Evolutionary conservation across 1,284 basidiomycete species (phyloP), one percentile per base, ranked within the genome.

Genomic region (Irpex rosettiformis): DNA sequence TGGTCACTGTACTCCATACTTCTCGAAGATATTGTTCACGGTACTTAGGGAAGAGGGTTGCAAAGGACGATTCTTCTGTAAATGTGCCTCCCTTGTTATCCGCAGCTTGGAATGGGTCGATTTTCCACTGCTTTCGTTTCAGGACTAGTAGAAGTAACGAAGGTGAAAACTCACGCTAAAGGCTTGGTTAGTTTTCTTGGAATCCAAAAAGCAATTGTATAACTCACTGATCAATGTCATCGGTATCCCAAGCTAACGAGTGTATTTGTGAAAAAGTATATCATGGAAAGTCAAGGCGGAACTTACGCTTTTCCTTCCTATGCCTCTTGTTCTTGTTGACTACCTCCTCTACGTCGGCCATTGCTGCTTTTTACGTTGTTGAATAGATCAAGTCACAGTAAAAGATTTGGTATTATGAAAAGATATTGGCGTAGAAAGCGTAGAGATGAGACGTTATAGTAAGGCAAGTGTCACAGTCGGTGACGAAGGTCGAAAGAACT

Each of bases 41-140:
- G 72, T 99, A 99, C 75, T 98, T 99, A 28, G 97, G 97, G 74
- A 99, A 99, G 6, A 99, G 85, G 0, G 97, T 97, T 2, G 97
- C 96, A 68, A 99, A 99, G 0, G 93, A 96, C 6, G 93, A 96
- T 77, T 99, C 97, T 73, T 99, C 96, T 3, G 88, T 82, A 74
- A 99, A 94, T 1, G 94, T 83, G 0, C 89, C 88, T 5, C 80
- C 85, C 66, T 88, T 89, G 73, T 93, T 94, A 72, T 96, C 91
- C 21, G 75, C 76, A 2, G 81, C 76, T 57, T 80, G 74, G 75
- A 98, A 96, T 16, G 86, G 73, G 21, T 95, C 89, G 45, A 97
- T 77, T 75, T 93, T 94, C 96, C 96, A 98, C 89, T 93, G 21
- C 13, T 11, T 24, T 21, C 16, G 7, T 7, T 29, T 47, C 4